Evolutionary conservation across 805 yeast species (phyloP).

Genomic region (Schwanniomyces yamadae): DNA sequence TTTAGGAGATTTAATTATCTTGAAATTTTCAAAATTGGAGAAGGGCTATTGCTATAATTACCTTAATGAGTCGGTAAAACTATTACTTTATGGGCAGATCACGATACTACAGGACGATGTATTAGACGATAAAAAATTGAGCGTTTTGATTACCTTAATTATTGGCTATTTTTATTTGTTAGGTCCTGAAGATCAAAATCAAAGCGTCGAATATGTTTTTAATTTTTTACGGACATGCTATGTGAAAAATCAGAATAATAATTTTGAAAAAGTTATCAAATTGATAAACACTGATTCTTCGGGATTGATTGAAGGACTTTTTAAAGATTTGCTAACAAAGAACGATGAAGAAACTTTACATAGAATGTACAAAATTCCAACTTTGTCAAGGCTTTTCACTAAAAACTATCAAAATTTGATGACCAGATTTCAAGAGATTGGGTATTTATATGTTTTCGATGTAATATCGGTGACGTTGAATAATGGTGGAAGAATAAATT

Average conservation of each 20-base stretch:
- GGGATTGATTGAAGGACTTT: constrained; percentile 29
- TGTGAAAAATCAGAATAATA: constrained; percentile 27
- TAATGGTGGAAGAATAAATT: constrained; percentile 36
- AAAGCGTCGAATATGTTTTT: constrained; percentile 26
- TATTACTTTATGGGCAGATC: constrained; percentile 33
- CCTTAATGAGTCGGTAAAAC: constrained; percentile 22
- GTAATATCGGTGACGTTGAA: constrained; percentile 33
- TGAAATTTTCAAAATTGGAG: constrained; percentile 26
- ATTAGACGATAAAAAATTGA: constrained; percentile 31
- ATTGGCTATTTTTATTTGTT: constrained; percentile 29
- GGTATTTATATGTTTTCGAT: constrained; percentile 23
- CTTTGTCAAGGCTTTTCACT: constrained; percentile 25
- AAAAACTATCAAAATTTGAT: constrained; percentile 23
- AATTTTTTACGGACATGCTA: constrained; percentile 35
- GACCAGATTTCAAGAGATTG: constrained; percentile 15
- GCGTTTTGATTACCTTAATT: constrained; percentile 31
- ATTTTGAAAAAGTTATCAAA: constrained; percentile 18
- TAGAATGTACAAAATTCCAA: constrained; percentile 27
- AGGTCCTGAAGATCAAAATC: constrained; percentile 13
- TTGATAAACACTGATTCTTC: constrained; percentile 14
- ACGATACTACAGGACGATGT: constrained; percentile 28
- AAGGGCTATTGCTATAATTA: constrained; percentile 8
- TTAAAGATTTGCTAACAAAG: constrained; percentile 25
- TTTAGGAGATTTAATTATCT: constrained; percentile 27
- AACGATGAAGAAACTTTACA: constrained; percentile 39